These are phyloP conservation scores for Isatis tinctoria DNA, from an alignment of 345 rosid genomes.

Conservation along the genomic window DNA sequence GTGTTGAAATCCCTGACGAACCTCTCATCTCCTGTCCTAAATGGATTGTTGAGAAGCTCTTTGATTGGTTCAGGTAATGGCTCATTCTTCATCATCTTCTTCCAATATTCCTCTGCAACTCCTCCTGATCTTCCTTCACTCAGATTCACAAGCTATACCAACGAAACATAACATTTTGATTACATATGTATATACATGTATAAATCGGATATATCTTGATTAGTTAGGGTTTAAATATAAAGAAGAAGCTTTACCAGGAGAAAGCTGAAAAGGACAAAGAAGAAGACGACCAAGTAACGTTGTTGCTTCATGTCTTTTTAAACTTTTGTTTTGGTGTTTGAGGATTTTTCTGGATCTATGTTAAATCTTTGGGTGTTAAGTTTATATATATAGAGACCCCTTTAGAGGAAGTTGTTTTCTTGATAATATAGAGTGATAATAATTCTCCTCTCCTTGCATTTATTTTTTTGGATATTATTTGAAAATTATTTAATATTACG, in stretches of 20 bases:
- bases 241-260: constrained; percentile 21
- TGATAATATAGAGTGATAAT: not conserved
- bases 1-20: constrained; percentile 21
- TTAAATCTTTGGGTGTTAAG: constrained; percentile 20
- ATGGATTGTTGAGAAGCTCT: constrained; percentile 36
- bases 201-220: constrained; percentile 7
- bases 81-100: constrained; percentile 51
- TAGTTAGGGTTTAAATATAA: constrained; percentile 8
- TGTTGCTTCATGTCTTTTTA: constrained; percentile 26
- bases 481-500: not conserved
- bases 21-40: constrained; percentile 16
- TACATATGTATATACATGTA: not conserved
- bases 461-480: not conserved
- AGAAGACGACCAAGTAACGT: constrained; percentile 20
- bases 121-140: constrained; percentile 40
- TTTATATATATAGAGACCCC: not conserved
- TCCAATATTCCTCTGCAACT: constrained; percentile 59
- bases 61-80: constrained; percentile 55
- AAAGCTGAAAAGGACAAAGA: constrained; percentile 25
- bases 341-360: constrained; percentile 22
- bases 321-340: constrained; percentile 12
- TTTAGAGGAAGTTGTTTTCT: not conserved
- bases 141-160: constrained; percentile 33
- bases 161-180: not conserved
- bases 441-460: constrained; percentile 1